Evolutionary conservation across 148 eudicot species (phyloP).

Genomic region (Cornus suecica): DNA sequence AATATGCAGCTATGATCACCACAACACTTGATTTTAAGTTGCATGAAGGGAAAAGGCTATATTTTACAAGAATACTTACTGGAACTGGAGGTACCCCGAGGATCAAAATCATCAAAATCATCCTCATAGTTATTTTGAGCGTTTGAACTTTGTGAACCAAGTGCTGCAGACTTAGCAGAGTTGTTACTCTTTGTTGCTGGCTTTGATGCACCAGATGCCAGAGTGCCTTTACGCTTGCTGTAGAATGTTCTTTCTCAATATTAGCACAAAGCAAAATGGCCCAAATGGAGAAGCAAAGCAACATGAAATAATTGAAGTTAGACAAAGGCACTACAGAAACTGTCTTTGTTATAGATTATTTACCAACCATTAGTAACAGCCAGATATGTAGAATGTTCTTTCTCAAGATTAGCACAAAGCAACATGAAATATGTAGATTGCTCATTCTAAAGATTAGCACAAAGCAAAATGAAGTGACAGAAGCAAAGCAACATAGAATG

Average conservation of each 20-base stretch:
- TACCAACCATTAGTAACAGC: no score
- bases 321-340: no score
- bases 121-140: conserved; percentile 47
- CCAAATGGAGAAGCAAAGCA: background rate
- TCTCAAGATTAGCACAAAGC: conserved; percentile 14
- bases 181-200: conserved; percentile 22
- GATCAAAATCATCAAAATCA: conserved; percentile 90
- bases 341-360: no score
- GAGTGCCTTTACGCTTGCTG: conserved; percentile 45
- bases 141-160: conserved; percentile 38
- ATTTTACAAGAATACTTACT: conserved; percentile 42
- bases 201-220: conserved; percentile 38
- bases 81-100: conserved; percentile 67
- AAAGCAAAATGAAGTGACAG: background rate
- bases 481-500: no score
- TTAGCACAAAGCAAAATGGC: conserved; percentile 4
- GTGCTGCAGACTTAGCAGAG: conserved; percentile 29
- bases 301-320: background rate
- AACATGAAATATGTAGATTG: background rate
- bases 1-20: background rate
- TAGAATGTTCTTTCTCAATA: conserved; percentile 18
- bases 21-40: background rate
- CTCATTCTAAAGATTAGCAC: no score
- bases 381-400: conserved; percentile 29
- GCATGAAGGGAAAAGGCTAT: background rate